Evolutionary conservation across 169 alveolate species (phyloP), one percentile per base, ranked within the genome.

Genomic region (Plasmodium blacklocki): DNA sequence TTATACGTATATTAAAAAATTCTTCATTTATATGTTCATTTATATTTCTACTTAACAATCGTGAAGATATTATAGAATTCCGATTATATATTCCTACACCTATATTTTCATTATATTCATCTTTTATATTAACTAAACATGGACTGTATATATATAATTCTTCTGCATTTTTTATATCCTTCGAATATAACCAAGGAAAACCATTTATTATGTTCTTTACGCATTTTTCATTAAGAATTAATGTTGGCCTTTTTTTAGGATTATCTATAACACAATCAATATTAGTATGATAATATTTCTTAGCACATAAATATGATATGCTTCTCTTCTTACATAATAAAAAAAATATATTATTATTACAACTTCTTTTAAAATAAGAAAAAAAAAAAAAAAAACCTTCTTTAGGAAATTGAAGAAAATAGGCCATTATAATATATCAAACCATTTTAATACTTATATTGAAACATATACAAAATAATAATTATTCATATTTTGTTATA

Each of bases 151-250:
- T 18, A 43, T 58, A 14, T 74, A 76, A 89, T 7, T 71, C 91
- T n/a, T 88, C 89, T 29, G 70, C 80, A 50, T 72, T 72, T 71
- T 74, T 74, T 21, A 90, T 83, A 23, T 90, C 94, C 26, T 76
- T 90, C 5, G 88, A 45, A 62, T 73, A 90, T 59, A 90, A 6
- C 94, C 94, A 90, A 18, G 92, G 92, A 54, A 63, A 80, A 39
- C 94, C 94, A n/a, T 72, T 72, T 60, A 73, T 23, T 18, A 90
- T 15, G 47, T 49, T 68, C 60, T 87, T 76, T 9, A 76, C 94
- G 58, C 88, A 67, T 15, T 29, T 56, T 21, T 66, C 92, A 18
- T 74, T 71, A 12, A 83, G 74, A 43, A 63, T 66, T 68, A 90
- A 70, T 26, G 62, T 68, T 26, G 89, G 92, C 56, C 94, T 74